Evolutionary conservation across 2,329 filamentous ascomycete genomes (phyloP), one percentile per base, ranked within the genome.

Genomic region (Aspergillus brasiliensis): DNA sequence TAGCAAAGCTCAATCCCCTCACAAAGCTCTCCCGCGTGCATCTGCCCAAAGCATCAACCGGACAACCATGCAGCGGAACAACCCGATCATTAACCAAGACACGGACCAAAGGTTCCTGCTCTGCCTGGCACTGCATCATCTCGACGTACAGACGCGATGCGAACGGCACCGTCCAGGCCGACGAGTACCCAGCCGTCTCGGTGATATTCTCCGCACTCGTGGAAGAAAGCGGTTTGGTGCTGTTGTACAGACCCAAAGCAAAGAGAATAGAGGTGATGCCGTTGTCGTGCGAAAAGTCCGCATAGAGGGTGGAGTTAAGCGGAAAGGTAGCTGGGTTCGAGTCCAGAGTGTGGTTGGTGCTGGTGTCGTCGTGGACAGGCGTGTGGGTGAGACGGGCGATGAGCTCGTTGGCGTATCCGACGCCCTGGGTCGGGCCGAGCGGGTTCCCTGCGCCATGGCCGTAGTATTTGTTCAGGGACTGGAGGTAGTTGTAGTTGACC

Each of bases 281-380:
- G 74, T 96, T 97, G 76, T 97, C 93, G 75, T 97, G 93, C 63
- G 88, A 91, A 72, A 97, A 97, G 75, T 97, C 93, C 0, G 91
- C 92, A 70, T 96, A 97, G 1, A 97, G 77, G 10, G 78, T 78
- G 46, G 80, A 76, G 62, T 84, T 82, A 0, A 96, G 78, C 0
- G 93, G 92, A 69, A 97, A 97, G 0, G 90, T 93, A 6, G 76
- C 71, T 0, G 83, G 77, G 59, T 86, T 81, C 5, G 78, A 78
- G 72, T 96, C 91, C 0, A 97, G 82, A 0, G 92, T 96, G 37
- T 78, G 80, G 75, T 97, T 97, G 5, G 88, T 91, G 57, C 82
- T 87, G 0, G 92, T 96, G 59, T 85, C 77, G 72, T 96, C 92
- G 0, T 81, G 67, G 1, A 97, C 91, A 0, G 89, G 83, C 15